Percentiles rank a stretch among this genome's conserved stretches.
Evolutionary conservation across 208 protist species (phyloP).

Genomic region (Leishmania lainsoni): DNA sequence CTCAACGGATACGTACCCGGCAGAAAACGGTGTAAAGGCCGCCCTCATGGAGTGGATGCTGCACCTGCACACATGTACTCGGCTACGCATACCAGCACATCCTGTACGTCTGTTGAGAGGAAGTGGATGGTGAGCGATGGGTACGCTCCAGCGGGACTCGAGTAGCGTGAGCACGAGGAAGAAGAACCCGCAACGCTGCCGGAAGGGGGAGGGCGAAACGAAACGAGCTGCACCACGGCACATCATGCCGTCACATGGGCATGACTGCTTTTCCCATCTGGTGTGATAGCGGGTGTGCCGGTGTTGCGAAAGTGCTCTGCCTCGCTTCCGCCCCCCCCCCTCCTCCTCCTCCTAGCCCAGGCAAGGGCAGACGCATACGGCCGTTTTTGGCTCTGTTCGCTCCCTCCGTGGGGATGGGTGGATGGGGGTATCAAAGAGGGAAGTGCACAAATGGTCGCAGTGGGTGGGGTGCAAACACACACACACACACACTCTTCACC

Average conservation of each 20-base stretch:
- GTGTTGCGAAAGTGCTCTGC: background rate
- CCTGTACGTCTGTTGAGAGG: too few relatives aligned
- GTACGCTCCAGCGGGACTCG: too few relatives aligned
- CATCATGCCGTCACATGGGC: background rate
- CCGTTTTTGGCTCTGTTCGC: background rate
- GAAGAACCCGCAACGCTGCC: background rate
- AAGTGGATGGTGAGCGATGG: too few relatives aligned
- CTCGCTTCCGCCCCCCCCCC: background rate
- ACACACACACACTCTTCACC: background rate
- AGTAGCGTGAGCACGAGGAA: background rate
- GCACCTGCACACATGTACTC: too few relatives aligned
- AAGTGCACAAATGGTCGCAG: background rate
- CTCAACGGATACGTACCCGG: background rate
- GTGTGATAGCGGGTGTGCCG: background rate
- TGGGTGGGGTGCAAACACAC: background rate
- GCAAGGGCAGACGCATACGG: background rate
- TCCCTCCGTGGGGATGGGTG: background rate
- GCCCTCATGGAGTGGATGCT: too few relatives aligned
- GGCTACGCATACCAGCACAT: too few relatives aligned
- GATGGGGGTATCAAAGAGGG: background rate
- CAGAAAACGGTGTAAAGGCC: background rate
- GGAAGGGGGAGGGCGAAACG: background rate
- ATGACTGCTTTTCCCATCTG: background rate
- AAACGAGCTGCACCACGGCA: background rate
- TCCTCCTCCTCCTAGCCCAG: background rate